These are phyloP conservation scores for Penicillium sp. DNA, from an alignment of 2,329 filamentous ascomycete species.

Conservation along the genomic window DNA sequence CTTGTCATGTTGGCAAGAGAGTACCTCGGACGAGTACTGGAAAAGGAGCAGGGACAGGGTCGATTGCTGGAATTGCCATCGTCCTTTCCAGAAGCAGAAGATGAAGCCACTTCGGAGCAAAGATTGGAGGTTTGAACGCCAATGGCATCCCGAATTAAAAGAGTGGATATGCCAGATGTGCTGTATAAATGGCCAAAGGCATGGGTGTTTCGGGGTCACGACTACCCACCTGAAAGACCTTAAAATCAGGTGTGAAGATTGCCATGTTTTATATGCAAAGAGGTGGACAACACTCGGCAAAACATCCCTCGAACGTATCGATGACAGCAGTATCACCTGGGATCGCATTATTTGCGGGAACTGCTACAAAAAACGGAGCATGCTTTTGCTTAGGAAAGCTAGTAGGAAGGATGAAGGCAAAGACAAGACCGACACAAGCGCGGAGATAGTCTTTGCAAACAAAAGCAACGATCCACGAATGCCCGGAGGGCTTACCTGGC, in stretches of 20 bases:
- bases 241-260: not conserved
- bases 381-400: too few species aligned
- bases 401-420: too few species aligned
- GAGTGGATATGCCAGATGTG: not conserved
- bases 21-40: not conserved
- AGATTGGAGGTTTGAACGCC: not conserved
- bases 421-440: too few species aligned
- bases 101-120: not conserved
- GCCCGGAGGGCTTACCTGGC: not conserved
- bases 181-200: too few species aligned
- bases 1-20: not conserved
- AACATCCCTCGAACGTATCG: rapidly evolving
- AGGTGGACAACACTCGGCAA: not conserved
- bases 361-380: not conserved
- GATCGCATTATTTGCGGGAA: not conserved
- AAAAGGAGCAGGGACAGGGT: not conserved
- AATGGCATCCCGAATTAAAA: not conserved
- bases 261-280: rapidly evolving
- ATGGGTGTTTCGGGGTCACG: not conserved
- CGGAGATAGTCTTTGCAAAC: not conserved
- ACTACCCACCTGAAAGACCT: not conserved
- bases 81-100: not conserved
- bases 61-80: not conserved
- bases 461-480: not conserved
- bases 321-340: rapidly evolving